Conservation (phyloP, 441 rosid species). For the Oxalis stricta region DNA sequence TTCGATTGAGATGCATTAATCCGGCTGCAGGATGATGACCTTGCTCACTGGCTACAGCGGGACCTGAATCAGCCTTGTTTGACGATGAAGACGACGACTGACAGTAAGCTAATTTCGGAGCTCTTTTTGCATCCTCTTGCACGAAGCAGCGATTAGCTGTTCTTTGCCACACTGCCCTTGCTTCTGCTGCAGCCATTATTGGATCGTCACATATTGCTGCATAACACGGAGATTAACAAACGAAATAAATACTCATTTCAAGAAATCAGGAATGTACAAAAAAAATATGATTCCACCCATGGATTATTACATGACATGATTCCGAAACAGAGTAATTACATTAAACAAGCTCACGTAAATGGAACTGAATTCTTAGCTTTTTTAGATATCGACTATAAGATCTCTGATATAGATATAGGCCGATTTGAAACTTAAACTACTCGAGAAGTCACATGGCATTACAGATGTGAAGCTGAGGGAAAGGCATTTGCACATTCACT, state of each 20-base stretch:
- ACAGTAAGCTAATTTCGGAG: constrained; percentile 84
- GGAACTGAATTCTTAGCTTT: neutral
- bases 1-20: constrained; percentile 41
- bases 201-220: constrained; percentile 22
- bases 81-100: constrained; percentile 59
- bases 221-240: constrained; percentile 8
- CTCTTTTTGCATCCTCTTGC: constrained; percentile 98
- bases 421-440: neutral
- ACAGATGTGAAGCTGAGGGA: neutral
- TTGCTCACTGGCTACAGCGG: constrained; percentile 27
- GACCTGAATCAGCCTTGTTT: constrained; percentile 37
- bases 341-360: neutral
- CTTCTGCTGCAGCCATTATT: constrained; percentile 85
- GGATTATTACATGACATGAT: neutral
- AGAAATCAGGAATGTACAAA: neutral
- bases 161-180: constrained; percentile 93
- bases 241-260: neutral
- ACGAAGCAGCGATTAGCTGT: constrained; percentile 87
- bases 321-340: neutral
- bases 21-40: constrained; percentile 36
- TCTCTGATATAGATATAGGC: neutral
- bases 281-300: neutral
- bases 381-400: neutral
- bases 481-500: no score
- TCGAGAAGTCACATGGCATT: neutral